Evolutionary conservation across 164 flowering plant species (phyloP).

Genomic region (Liquidambar formosana): DNA sequence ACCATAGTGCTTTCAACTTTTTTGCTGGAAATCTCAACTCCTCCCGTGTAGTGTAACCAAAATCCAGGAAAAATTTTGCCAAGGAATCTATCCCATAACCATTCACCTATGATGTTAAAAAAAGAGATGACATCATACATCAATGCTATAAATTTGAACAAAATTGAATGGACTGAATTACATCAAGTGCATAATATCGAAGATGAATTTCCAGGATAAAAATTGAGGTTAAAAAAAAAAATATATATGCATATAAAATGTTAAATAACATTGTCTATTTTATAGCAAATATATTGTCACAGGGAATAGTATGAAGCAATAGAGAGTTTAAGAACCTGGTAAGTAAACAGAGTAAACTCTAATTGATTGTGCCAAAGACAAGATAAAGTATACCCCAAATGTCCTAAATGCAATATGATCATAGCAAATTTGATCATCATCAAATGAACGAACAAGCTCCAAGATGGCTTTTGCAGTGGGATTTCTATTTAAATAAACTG

Average conservation of each 20-base stretch:
- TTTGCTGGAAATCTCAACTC: slow-evolving; percentile 87
- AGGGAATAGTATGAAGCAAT: too few relatives aligned
- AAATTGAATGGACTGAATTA: neutral
- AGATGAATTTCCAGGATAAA: too few relatives aligned
- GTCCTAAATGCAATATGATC: slow-evolving; percentile 93
- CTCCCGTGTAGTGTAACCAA: slow-evolving; percentile 66
- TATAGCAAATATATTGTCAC: too few relatives aligned
- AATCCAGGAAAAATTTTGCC: slow-evolving; percentile 72
- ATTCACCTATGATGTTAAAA: slow-evolving; percentile 48
- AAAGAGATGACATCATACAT: neutral
- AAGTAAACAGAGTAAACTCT: too few relatives aligned
- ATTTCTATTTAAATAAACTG: slow-evolving; percentile 75
- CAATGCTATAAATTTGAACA: neutral
- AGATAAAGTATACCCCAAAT: slow-evolving; percentile 59
- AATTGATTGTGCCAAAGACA: neutral
- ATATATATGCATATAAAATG: neutral
- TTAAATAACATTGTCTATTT: too few relatives aligned
- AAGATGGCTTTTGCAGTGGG: slow-evolving; percentile 79
- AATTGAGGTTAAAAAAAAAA: neutral
- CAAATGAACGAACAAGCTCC: slow-evolving; percentile 70
- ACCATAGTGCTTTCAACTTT: slow-evolving; percentile 90
- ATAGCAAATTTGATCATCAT: slow-evolving; percentile 58
- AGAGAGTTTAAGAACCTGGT: too few relatives aligned
- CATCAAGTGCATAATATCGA: too few relatives aligned
- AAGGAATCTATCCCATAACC: slow-evolving; percentile 89